Evolutionary conservation across 1,284 basidiomycete species (phyloP).

Genomic region (Tilletiopsis washingtonensis): DNA sequence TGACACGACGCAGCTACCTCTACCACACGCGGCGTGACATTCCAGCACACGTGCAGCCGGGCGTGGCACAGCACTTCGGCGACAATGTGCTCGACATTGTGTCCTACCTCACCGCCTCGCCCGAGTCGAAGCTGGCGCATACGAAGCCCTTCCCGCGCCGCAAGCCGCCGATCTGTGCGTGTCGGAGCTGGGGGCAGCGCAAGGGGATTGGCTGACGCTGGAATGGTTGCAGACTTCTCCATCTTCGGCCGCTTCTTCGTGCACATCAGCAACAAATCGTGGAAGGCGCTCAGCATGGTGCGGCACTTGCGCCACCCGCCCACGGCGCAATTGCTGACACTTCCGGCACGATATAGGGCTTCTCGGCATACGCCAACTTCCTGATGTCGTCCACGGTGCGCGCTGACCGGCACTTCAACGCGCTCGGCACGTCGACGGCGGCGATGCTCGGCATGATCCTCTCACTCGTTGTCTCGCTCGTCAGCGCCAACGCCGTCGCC

Average conservation of each 20-base stretch:
- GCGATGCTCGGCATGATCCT: conserved; percentile 22
- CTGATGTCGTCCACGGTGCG: conserved; percentile 41
- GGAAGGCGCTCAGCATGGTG: conserved; percentile 37
- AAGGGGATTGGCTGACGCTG: too few species aligned
- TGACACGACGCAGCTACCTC: too few species aligned
- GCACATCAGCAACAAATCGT: conserved; percentile 51
- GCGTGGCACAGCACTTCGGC: conserved; percentile 78
- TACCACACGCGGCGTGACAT: conserved; percentile 85
- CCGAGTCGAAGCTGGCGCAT: conserved; percentile 36
- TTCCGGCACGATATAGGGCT: background rate
- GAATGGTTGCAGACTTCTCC: too few species aligned
- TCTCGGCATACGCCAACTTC: conserved; percentile 41
- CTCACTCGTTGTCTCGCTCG: conserved; percentile 50
- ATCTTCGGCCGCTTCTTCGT: conserved; percentile 50
- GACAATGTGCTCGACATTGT: conserved; percentile 76
- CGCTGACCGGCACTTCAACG: conserved; percentile 39
- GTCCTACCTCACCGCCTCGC: conserved; percentile 59
- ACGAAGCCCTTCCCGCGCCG: conserved; percentile 12
- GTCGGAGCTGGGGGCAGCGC: too few species aligned
- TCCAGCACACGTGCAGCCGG: conserved; percentile 70
- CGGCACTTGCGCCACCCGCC: background rate
- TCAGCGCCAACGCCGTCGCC: conserved; percentile 67
- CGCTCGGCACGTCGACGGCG: conserved; percentile 26
- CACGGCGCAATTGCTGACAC: background rate
- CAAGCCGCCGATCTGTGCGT: conserved; percentile 66